Evolutionary conservation across 352 stramenopile species (phyloP), one percentile per base, ranked within the genome.

Genomic region (Globisporangium polare): DNA sequence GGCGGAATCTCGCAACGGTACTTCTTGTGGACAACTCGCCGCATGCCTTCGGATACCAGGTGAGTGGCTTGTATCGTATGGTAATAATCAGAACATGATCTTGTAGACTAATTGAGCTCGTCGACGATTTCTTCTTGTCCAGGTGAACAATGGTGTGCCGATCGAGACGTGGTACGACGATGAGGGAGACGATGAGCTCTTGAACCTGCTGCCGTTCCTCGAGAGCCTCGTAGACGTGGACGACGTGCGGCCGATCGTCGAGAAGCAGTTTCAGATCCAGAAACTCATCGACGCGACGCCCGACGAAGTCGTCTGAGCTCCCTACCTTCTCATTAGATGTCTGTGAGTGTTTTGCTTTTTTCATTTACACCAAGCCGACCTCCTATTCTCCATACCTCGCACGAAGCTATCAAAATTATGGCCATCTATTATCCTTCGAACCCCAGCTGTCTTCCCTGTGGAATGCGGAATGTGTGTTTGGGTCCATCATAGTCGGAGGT

Each of bases 131-230:
- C 43, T 65, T 24, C 18, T 35, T 22, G 27, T 42, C 12, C 26
- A 86, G 71, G 86, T 98, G 8, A 96, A 97, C 75, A 99, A 99
- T 78, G 96, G 96, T 35, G 98, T 99, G 37, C 96, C 96, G 47
- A 99, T 99, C 63, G 93, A 98, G 75, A 98, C 88, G 33, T 99
- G 97, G 97, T 99, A 98, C 80, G 94, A 99, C 66, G 95, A 99
- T 78, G 86, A 90, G 57, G 70, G 72, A 17, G 97, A 99, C 71
- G 90, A 85, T n/a, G 96, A 99, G 63, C 78, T 99, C 51, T 67
- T 98, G 49, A 98, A 98, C 52, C 71, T 99, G 31, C 76, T 99
- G 51, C 86, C 89, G 17, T 99, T 99, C 60, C 83, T 99, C 55
- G 80, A 96, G 57, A 90, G 76, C 18, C 75, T 98, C 24, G 74